These are phyloP conservation scores for Beauveria sp. DNA, from an alignment of 2,329 filamentous ascomycete genomes.

Conservation along the genomic window DNA sequence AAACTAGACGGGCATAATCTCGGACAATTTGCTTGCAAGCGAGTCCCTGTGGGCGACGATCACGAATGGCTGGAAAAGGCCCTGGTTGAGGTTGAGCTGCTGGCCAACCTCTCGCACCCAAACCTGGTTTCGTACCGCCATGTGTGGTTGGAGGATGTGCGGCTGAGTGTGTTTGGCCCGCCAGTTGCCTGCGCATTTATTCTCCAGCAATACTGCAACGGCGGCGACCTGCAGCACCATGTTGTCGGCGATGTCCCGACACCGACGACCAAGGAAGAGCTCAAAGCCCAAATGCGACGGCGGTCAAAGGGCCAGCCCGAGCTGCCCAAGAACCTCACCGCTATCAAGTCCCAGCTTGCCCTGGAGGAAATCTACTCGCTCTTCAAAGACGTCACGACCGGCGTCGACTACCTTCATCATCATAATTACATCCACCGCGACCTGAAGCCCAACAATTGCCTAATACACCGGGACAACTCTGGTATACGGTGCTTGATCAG, in stretches of 20 bases:
- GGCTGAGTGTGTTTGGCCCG: slow-evolving; percentile 78
- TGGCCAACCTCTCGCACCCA: slow-evolving; percentile 86
- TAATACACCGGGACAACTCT: slow-evolving; percentile 69
- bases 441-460: slow-evolving; percentile 90
- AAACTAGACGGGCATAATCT: slow-evolving; percentile 82
- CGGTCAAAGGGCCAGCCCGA: slow-evolving; percentile 73
- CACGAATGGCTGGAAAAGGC: slow-evolving; percentile 94
- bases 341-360: slow-evolving; percentile 38
- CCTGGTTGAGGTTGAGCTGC: slow-evolving; percentile 82
- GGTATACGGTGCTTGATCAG: slow-evolving; percentile 80
- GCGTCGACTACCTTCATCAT: slow-evolving; percentile 79
- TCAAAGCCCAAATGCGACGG: slow-evolving; percentile 81
- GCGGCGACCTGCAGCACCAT: slow-evolving; percentile 82
- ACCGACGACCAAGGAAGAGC: slow-evolving; percentile 66
- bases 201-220: slow-evolving; percentile 94
- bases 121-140: slow-evolving; percentile 96
- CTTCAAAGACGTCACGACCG: slow-evolving; percentile 91
- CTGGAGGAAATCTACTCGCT: slow-evolving; percentile 96
- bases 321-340: slow-evolving; percentile 41
- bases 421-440: slow-evolving; percentile 95
- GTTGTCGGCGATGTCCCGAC: slow-evolving; percentile 62
- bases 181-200: slow-evolving; percentile 94
- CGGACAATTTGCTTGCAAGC: slow-evolving; percentile 92
- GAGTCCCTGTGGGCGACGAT: slow-evolving; percentile 90
- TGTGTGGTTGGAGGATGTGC: slow-evolving; percentile 90